A percentile compares a stretch with the other conserved stretches of the same genome.
Evolutionary conservation across 768 basidiomycete species (phyloP).

Genomic region (Russula virescens): DNA sequence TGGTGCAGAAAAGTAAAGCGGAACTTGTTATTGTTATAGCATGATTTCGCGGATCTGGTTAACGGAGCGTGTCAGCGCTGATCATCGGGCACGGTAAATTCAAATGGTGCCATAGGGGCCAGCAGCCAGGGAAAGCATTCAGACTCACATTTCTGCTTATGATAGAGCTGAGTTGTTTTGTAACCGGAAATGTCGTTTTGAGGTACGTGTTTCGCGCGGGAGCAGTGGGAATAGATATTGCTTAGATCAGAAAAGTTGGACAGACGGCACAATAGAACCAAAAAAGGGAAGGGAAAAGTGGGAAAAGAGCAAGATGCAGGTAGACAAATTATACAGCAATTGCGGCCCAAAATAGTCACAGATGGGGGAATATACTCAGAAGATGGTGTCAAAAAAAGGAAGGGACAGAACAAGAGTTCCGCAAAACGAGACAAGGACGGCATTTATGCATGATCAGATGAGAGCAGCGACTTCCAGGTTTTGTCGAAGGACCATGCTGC

Average conservation of each 20-base stretch:
- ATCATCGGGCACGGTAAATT: constrained; percentile 4
- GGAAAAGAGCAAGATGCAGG: neutral
- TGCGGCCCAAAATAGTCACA: constrained; percentile 8
- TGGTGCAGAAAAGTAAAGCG: neutral
- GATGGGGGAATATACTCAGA: constrained; percentile 5
- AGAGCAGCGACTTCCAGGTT: constrained; percentile 62
- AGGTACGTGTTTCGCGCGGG: constrained; percentile 24
- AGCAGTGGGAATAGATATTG: constrained; percentile 28
- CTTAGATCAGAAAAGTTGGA: constrained; percentile 30
- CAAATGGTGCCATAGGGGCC: neutral
- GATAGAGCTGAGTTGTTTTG: constrained; percentile 43
- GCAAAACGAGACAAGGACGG: constrained; percentile 14
- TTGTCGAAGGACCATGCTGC: constrained; percentile 63
- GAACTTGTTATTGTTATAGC: constrained; percentile 38
- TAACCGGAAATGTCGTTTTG: constrained; percentile 19
- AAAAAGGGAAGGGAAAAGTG: constrained; percentile 10
- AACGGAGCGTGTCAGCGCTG: constrained; percentile 15
- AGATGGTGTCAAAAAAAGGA: constrained; percentile 14
- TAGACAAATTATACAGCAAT: constrained; percentile 17
- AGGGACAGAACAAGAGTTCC: constrained; percentile 4
- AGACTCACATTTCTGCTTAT: constrained; percentile 65
- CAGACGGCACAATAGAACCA: constrained; percentile 21
- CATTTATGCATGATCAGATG: constrained; percentile 39
- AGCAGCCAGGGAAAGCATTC: constrained; percentile 2
- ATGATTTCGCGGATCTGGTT: constrained; percentile 48